These are phyloP conservation scores for Parathielavia hyrcaniae DNA, from an alignment of 495 filamentous ascomycete genomes.

Conservation along the genomic window DNA sequence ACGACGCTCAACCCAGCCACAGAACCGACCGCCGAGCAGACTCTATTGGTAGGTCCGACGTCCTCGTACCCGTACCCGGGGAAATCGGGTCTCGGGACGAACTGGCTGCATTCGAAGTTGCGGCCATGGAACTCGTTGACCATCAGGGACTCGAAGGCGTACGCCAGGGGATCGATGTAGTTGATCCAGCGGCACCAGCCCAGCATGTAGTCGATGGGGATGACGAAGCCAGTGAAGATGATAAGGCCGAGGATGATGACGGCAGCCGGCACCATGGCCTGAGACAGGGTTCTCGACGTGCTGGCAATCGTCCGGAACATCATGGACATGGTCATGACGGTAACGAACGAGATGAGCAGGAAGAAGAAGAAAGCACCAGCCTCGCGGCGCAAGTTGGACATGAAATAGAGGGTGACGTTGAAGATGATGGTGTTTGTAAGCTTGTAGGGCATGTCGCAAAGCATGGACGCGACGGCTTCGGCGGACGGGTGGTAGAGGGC, in stretches of 20 bases:
- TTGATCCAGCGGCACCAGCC: slow-evolving; percentile 84
- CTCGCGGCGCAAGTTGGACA: slow-evolving; percentile 74
- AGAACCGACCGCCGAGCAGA: slow-evolving; percentile 61
- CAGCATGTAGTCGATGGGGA: slow-evolving; percentile 71
- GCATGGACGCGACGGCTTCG: slow-evolving; percentile 77
- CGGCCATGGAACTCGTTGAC: slow-evolving; percentile 78
- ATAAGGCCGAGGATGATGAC: slow-evolving; percentile 75
- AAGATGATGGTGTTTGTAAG: slow-evolving; percentile 44
- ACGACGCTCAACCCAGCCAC: slow-evolving; percentile 47
- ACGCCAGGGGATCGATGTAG: slow-evolving; percentile 78
- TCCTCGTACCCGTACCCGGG: slow-evolving; percentile 40
- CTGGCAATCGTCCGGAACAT: slow-evolving; percentile 80
- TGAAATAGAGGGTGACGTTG: slow-evolving; percentile 77
- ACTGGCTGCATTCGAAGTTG: slow-evolving; percentile 55
- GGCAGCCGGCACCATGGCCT: slow-evolving; percentile 78
- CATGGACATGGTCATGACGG: slow-evolving; percentile 66
- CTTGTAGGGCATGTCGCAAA: slow-evolving; percentile 75
- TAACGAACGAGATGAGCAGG: slow-evolving; percentile 62
- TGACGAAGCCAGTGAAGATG: slow-evolving; percentile 86
- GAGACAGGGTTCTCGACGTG: slow-evolving; percentile 68
- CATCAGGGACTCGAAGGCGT: slow-evolving; percentile 83
- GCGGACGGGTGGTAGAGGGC: slow-evolving; percentile 89
- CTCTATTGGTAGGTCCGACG: slow-evolving; percentile 36
- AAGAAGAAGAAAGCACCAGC: slow-evolving; percentile 76
- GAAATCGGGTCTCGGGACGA: slow-evolving; percentile 49